A percentile compares a stretch with the other conserved stretches of the same genome.
Evolutionary conservation across 139 green algal genomes (phyloP).

Genomic region (Astrephomene gubernaculifera): DNA sequence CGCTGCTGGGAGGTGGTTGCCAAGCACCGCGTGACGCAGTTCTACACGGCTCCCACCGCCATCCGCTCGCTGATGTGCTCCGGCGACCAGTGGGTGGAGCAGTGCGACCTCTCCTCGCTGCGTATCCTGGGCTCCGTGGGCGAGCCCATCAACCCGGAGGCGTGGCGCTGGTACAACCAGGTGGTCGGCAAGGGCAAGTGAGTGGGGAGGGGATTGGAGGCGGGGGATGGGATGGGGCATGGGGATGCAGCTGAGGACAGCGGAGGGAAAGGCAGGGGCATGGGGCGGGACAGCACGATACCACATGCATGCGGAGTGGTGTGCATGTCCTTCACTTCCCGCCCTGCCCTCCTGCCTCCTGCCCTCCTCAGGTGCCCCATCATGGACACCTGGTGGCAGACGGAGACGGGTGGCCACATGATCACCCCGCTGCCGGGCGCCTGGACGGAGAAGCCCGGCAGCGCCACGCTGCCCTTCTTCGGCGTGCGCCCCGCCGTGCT

Average conservation of each 20-base stretch:
- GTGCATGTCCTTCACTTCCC: neutral
- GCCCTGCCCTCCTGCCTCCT: neutral
- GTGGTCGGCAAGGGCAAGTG: constrained; percentile 69
- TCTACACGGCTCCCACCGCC: constrained; percentile 97
- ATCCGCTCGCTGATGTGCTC: constrained; percentile 91
- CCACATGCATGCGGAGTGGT: neutral
- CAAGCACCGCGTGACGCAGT: constrained; percentile 90
- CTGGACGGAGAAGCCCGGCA: constrained; percentile 88
- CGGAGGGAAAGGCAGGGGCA: neutral
- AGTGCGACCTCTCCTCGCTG: constrained; percentile 71
- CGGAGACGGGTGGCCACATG: constrained; percentile 94
- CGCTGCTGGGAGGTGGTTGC: constrained; percentile 95
- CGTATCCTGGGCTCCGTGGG: constrained; percentile 94
- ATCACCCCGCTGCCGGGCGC: constrained; percentile 91
- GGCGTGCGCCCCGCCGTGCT: constrained; percentile 94
- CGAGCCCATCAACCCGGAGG: constrained; percentile 98
- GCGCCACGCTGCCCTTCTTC: constrained; percentile 95
- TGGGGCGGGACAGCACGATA: neutral
- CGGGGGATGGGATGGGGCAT: neutral
- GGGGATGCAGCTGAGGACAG: neutral
- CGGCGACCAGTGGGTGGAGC: constrained; percentile 75
- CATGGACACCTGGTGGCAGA: constrained; percentile 99
- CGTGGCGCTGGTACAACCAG: constrained; percentile 96
- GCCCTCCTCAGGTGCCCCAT: constrained; percentile 80
- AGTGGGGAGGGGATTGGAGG: neutral